Percentiles rank a stretch among this genome's conserved stretches.
These are phyloP conservation scores for Suhomyces canberraensis DNA, from an alignment of 805 yeast genomes.

Conservation along the genomic window DNA sequence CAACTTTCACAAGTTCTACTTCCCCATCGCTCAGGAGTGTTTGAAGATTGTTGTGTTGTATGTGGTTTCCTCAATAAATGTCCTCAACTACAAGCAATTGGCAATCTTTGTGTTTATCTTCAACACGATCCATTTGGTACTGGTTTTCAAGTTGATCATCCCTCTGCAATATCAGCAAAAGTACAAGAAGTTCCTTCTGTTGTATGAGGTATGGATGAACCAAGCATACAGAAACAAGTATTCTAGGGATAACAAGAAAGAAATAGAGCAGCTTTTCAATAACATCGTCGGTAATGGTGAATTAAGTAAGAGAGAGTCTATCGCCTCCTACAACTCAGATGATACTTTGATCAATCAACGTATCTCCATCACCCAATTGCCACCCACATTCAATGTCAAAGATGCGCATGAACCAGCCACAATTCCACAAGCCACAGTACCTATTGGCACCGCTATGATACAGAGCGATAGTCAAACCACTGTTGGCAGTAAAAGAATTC, in stretches of 20 bases:
- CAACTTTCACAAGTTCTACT: slow-evolving; percentile 12
- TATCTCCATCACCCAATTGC: slow-evolving; percentile 11
- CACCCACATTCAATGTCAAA: slow-evolving; percentile 11
- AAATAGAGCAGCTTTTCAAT: slow-evolving; percentile 8
- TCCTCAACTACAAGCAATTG: slow-evolving; percentile 7
- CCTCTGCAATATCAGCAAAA: slow-evolving; percentile 7
- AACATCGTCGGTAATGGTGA: slow-evolving; percentile 7
- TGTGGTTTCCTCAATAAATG: slow-evolving; percentile 1
- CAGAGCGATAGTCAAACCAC: background rate
- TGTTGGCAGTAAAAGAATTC: background rate
- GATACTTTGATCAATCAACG: slow-evolving; percentile 13
- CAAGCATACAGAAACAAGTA: slow-evolving; percentile 12
- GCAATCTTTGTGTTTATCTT: slow-evolving; percentile 9
- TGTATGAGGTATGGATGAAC: slow-evolving; percentile 16
- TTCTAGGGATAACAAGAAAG: slow-evolving; percentile 8
- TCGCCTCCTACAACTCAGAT: slow-evolving; percentile 14
- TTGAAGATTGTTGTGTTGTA: slow-evolving; percentile 5
- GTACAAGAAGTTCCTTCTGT: slow-evolving; percentile 14
- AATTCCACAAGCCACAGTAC: background rate
- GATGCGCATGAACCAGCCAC: background rate
- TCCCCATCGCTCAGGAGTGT: slow-evolving; percentile 15
- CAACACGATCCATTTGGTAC: slow-evolving; percentile 2
- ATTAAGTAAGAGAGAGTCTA: slow-evolving; percentile 9
- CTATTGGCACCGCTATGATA: slow-evolving; percentile 1
- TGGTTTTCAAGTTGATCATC: background rate